Conservation (phyloP, 2,329 filamentous ascomycete genomes). For the Coniochaeta sp. region DNA sequence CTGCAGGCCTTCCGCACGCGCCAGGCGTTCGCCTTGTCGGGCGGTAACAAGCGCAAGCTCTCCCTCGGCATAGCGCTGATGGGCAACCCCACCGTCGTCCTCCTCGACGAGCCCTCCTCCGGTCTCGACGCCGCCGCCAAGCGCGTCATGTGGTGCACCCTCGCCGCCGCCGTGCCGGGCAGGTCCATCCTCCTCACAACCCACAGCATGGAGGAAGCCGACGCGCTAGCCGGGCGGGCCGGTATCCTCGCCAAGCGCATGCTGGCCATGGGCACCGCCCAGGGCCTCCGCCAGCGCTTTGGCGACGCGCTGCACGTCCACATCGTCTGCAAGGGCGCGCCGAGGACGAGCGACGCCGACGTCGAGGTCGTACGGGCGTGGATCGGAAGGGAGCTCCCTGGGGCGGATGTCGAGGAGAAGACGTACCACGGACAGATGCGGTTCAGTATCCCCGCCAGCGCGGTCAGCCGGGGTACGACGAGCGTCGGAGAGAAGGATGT, state of each 20-base stretch:
- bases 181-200: conserved; percentile 85
- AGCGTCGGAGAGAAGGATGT: conserved; percentile 4
- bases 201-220: conserved; percentile 92
- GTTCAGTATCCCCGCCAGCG: conserved; percentile 59
- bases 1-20: conserved; percentile 62
- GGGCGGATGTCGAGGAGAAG: conserved; percentile 62
- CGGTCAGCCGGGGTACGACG: conserved; percentile 11
- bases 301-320: conserved; percentile 78
- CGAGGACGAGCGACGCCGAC: conserved; percentile 62
- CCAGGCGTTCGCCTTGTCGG: conserved; percentile 74
- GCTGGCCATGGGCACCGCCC: conserved; percentile 74
- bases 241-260: conserved; percentile 83
- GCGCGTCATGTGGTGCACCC: conserved; percentile 85
- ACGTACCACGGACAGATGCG: conserved; percentile 80
- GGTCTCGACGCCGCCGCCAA: conserved; percentile 90
- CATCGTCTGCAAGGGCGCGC: conserved; percentile 67
- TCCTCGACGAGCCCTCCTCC: conserved; percentile 83
- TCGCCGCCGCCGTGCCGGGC: conserved; percentile 65
- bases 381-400: conserved; percentile 54
- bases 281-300: conserved; percentile 65
- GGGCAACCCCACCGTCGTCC: conserved; percentile 79
- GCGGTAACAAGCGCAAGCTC: conserved; percentile 91
- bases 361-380: conserved; percentile 61
- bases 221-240: conserved; percentile 74
- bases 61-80: conserved; percentile 85